Evolutionary conservation across 441 rosid genomes (phyloP).

Genomic region (Capsella rubella): DNA sequence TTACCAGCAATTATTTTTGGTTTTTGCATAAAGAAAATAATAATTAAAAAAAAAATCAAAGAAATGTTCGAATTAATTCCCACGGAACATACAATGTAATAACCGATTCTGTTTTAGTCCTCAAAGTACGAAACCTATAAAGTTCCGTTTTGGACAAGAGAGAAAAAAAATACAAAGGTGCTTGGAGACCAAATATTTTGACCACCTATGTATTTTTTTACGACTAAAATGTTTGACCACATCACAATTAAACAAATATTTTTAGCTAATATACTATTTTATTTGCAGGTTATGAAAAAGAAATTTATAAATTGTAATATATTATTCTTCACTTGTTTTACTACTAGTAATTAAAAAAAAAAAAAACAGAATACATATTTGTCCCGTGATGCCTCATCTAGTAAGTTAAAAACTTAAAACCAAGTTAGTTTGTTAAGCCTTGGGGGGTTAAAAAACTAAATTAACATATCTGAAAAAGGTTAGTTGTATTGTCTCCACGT

Average conservation of each 20-base stretch:
- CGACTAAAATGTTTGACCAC: slow-evolving; percentile 20
- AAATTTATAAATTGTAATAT: no score
- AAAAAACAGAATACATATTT: neutral
- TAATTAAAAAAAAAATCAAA: neutral
- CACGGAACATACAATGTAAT: slow-evolving; percentile 29
- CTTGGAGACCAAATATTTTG: slow-evolving; percentile 22
- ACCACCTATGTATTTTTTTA: neutral
- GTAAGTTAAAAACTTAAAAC: neutral
- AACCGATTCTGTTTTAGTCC: slow-evolving; percentile 28
- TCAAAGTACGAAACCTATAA: slow-evolving; percentile 38
- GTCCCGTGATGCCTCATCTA: neutral
- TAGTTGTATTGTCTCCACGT: slow-evolving; percentile 32
- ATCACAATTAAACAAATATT: neutral
- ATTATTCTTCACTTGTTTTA: no score
- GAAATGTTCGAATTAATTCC: neutral
- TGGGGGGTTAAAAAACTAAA: neutral
- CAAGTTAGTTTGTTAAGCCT: slow-evolving; percentile 5
- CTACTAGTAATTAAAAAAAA: no score
- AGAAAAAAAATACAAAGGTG: neutral
- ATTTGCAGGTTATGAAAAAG: neutral
- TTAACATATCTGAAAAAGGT: neutral
- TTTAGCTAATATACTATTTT: neutral
- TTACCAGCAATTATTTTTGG: slow-evolving; percentile 37
- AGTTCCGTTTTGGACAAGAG: slow-evolving; percentile 37
- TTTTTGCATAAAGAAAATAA: slow-evolving; percentile 4